A percentile compares a stretch with the other conserved stretches of the same genome.
Evolutionary conservation across 371 early-diverging fungal genomes (phyloP).

Genomic region (Mucor saturninus): DNA sequence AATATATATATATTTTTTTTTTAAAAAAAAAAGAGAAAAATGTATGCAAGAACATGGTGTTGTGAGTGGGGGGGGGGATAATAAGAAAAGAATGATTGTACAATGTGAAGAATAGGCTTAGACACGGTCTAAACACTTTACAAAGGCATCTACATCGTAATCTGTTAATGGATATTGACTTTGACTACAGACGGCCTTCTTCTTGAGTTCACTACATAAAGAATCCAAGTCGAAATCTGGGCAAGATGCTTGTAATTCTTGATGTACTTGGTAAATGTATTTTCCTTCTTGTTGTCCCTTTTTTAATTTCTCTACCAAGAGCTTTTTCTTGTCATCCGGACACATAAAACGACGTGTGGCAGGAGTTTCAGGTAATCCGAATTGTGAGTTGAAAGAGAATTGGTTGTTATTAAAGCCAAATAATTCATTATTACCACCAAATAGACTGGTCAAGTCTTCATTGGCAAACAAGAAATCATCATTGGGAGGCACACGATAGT

Average conservation of each 20-base stretch:
- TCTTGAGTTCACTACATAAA: conserved; percentile 27
- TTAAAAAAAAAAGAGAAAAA: conserved; percentile 1
- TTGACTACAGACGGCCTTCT: conserved; percentile 21
- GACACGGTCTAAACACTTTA: conserved; percentile 17
- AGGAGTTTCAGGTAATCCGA: conserved; percentile 21
- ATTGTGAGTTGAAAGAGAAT: conserved; percentile 22
- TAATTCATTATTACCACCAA: conserved; percentile 36
- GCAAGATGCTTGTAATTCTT: conserved; percentile 20
- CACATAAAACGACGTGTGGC: conserved; percentile 1
- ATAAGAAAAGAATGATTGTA: not conserved
- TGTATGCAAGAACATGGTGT: not conserved
- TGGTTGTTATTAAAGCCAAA: conserved; percentile 25
- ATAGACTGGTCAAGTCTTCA: conserved; percentile 31
- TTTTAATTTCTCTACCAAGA: conserved; percentile 14
- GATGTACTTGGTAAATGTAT: conserved; percentile 29
- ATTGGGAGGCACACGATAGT: conserved; percentile 28
- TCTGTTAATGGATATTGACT: conserved; percentile 13
- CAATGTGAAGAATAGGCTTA: conserved; percentile 1
- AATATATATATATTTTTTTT: too few relatives aligned
- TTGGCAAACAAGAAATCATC: conserved; percentile 33
- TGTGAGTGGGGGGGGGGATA: not conserved
- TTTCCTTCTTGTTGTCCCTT: conserved; percentile 30
- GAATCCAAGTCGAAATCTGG: conserved; percentile 41
- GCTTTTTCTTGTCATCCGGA: conserved; percentile 12
- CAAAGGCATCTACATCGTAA: conserved; percentile 19